Conservation (phyloP, 305 asterid species). For the Ajuga reptans region DNA sequence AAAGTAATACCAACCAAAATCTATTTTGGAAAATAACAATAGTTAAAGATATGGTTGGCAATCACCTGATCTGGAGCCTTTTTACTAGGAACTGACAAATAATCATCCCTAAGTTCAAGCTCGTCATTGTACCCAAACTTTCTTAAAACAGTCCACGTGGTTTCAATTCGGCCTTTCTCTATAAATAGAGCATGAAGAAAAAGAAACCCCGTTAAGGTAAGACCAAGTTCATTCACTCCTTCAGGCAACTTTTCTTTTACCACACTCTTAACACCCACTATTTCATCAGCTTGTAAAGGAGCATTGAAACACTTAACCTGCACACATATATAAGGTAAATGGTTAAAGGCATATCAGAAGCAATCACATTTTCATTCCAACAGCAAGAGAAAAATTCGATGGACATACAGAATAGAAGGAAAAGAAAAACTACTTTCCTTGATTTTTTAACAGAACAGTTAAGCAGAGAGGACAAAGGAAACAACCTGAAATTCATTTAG, state of each 20-base stretch:
- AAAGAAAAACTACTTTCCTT: not conserved
- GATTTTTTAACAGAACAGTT: not conserved
- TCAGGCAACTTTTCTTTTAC: constrained; percentile 82
- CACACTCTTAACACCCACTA: constrained; percentile 77
- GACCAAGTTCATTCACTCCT: constrained; percentile 84
- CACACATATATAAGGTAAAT: constrained; percentile 15
- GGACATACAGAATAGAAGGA: constrained; percentile 5
- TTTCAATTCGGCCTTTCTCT: constrained; percentile 84
- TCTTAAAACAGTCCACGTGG: constrained; percentile 89
- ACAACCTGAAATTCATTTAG: constrained; percentile 88
- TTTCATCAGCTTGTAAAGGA: constrained; percentile 82
- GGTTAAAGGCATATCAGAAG: not conserved
- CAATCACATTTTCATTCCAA: not conserved
- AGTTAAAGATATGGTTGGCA: constrained; percentile 18
- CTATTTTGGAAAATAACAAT: not conserved
- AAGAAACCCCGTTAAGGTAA: constrained; percentile 82
- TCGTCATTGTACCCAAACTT: constrained; percentile 84
- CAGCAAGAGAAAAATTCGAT: constrained; percentile 4
- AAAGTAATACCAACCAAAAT: not conserved
- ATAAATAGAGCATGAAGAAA: constrained; percentile 87
- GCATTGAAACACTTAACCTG: constrained; percentile 88
- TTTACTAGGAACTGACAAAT: constrained; percentile 58
- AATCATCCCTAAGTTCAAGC: constrained; percentile 66
- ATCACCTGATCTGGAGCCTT: constrained; percentile 88
- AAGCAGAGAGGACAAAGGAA: constrained; percentile 3